Percentiles rank a stretch among this genome's conserved stretches.
These are phyloP conservation scores for Polygonum aviculare DNA, from an alignment of 148 eudicot species.

Conservation along the genomic window DNA sequence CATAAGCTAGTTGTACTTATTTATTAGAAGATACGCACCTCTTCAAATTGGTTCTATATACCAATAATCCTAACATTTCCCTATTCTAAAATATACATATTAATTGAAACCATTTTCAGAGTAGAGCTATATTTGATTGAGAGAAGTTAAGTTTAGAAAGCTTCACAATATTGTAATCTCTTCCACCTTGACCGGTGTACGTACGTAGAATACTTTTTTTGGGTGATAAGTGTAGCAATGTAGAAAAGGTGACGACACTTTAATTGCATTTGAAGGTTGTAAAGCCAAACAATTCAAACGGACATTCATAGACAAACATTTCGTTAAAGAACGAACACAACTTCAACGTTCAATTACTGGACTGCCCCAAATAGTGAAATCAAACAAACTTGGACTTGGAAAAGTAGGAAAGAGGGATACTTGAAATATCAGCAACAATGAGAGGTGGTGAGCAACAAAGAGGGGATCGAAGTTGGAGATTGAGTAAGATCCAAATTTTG, in stretches of 20 bases:
- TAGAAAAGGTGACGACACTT: neutral
- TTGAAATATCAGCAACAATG: neutral
- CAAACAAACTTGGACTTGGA: neutral
- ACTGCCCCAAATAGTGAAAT: neutral
- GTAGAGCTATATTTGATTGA: too few relatives aligned
- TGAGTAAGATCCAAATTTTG: neutral
- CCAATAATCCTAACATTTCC: too few relatives aligned
- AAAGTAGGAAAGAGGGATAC: neutral
- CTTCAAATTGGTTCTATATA: too few relatives aligned
- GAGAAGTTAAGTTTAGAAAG: too few relatives aligned
- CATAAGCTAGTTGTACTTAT: neutral
- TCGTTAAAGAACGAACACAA: neutral
- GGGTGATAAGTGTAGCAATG: neutral
- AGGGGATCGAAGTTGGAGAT: neutral
- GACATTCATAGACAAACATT: neutral
- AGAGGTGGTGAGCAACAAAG: neutral
- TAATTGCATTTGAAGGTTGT: neutral
- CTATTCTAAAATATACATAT: too few relatives aligned
- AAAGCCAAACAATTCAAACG: neutral
- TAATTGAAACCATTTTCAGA: too few relatives aligned
- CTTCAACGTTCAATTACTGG: neutral
- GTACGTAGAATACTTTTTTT: neutral
- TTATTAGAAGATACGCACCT: too few relatives aligned
- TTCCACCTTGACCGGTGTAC: neutral
- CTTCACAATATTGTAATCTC: too few relatives aligned